A percentile compares a stretch with the other conserved stretches of the same genome.
Evolutionary conservation across 2,329 filamentous ascomycete species (phyloP).

Genomic region (Colletotrichum orbiculare): DNA sequence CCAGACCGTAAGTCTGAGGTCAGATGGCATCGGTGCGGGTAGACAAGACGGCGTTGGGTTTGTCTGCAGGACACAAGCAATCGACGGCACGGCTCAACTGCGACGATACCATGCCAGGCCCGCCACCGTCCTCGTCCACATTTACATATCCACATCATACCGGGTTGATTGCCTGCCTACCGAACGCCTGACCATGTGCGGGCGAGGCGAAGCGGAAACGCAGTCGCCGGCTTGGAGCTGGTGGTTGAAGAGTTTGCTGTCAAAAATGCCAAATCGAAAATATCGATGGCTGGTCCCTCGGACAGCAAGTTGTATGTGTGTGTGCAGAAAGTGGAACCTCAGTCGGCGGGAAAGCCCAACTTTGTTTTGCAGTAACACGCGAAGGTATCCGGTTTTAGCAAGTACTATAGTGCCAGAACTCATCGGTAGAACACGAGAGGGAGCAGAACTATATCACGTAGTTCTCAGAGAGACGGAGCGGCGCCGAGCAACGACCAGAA

Average conservation of each 20-base stretch:
- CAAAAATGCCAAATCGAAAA: neutral
- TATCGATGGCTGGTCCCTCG: constrained; percentile 3
- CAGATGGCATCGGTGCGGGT: neutral
- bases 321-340: neutral
- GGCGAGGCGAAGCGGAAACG: constrained; percentile 9
- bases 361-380: constrained; percentile 14
- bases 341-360: constrained; percentile 11
- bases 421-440: neutral
- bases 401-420: neutral
- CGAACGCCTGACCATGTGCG: no score
- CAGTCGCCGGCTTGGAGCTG: neutral
- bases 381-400: constrained; percentile 5
- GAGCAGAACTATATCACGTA: neutral
- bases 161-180: constrained; percentile 1
- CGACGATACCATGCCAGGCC: no score
- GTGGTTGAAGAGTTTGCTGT: constrained; percentile 3
- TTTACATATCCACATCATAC: no score
- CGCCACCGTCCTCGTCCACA: no score
- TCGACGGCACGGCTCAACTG: constrained; percentile 4
- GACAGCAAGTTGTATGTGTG: neutral
- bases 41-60: constrained; percentile 8
- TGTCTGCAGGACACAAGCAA: constrained; percentile 5
- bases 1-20: neutral
- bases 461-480: neutral
- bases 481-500: constrained; percentile 8